phyloP scores from a whole-genome alignment of 2,329 filamentous ascomycete genomes.

The Cadophora luteo-olivacea region DNA sequence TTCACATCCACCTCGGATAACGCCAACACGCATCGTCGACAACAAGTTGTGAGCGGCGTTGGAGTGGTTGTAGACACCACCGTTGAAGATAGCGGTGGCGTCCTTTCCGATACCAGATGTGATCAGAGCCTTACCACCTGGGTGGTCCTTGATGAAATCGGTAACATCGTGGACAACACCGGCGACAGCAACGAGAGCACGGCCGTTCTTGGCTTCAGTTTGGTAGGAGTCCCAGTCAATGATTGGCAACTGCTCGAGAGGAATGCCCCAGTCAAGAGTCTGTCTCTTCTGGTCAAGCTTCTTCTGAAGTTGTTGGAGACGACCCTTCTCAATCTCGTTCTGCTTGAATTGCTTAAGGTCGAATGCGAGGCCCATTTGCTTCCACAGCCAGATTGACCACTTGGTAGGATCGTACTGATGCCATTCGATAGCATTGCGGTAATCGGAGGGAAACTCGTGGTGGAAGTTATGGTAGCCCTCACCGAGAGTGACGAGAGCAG shows the following conservation, averaged over 20 bases:
- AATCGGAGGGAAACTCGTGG: constrained; percentile 92
- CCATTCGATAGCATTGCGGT: constrained; percentile 91
- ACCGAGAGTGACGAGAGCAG: constrained; percentile 82
- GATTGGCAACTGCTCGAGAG: constrained; percentile 84
- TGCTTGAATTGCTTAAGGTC: constrained; percentile 89
- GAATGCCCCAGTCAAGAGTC: constrained; percentile 84
- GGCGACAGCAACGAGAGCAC: constrained; percentile 77
- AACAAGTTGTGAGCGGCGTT: constrained; percentile 90
- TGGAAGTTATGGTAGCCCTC: constrained; percentile 97
- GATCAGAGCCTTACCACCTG: constrained; percentile 90
- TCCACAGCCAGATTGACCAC: constrained; percentile 86
- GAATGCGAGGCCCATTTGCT: constrained; percentile 82
- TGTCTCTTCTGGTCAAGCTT: constrained; percentile 88
- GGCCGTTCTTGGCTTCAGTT: constrained; percentile 77
- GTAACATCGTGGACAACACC: constrained; percentile 87
- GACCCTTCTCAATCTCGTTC: constrained; percentile 93
- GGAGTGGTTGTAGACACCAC: constrained; percentile 87
- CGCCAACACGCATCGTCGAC: constrained; percentile 86
- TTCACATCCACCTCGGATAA: constrained; percentile 85
- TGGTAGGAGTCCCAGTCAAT: constrained; percentile 89
- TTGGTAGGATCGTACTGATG: constrained; percentile 93
- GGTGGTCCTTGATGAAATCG: constrained; percentile 86
- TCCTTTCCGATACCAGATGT: constrained; percentile 84
- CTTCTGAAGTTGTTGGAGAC: constrained; percentile 88
- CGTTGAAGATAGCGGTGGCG: constrained; percentile 89